These are phyloP conservation scores for Oenanthe sinensis DNA, from an alignment of 129 eudicot genomes.

Conservation along the genomic window DNA sequence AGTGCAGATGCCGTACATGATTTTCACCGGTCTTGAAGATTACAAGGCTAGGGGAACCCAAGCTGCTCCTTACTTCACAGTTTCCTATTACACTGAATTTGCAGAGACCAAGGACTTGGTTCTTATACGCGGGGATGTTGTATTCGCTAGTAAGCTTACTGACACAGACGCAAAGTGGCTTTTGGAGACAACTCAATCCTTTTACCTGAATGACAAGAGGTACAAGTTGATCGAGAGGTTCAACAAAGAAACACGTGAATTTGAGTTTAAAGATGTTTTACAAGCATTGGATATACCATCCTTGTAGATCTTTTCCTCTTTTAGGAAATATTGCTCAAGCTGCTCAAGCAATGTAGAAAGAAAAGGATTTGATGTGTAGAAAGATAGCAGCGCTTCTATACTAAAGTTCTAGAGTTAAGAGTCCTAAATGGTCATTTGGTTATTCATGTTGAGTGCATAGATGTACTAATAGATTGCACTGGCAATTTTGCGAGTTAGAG, in stretches of 20 bases:
- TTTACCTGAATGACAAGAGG: constrained; percentile 76
- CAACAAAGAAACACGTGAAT: constrained; percentile 73
- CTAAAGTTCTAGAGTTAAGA: no score
- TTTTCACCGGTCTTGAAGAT: constrained; percentile 95
- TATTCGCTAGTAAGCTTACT: constrained; percentile 71
- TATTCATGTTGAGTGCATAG: background rate
- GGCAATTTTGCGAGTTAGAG: background rate
- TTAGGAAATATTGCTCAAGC: background rate
- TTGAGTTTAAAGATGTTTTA: constrained; percentile 82
- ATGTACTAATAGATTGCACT: background rate
- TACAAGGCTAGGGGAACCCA: constrained; percentile 96
- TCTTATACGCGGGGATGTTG: constrained; percentile 80
- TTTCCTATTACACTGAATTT: constrained; percentile 81
- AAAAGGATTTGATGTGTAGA: background rate
- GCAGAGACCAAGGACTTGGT: constrained; percentile 76
- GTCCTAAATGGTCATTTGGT: background rate
- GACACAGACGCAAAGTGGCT: constrained; percentile 80
- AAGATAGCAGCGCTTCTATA: background rate
- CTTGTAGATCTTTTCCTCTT: constrained; percentile 26
- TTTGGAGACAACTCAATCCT: constrained; percentile 71
- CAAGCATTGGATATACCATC: constrained; percentile 71
- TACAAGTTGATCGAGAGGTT: constrained; percentile 76
- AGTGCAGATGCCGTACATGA: constrained; percentile 80
- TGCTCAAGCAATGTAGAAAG: constrained; percentile 10
- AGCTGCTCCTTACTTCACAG: constrained; percentile 82